Base-by-base conservation (phyloP, 2,329 filamentous ascomycete species). In the Arthrobotrys sinensis region DNA sequence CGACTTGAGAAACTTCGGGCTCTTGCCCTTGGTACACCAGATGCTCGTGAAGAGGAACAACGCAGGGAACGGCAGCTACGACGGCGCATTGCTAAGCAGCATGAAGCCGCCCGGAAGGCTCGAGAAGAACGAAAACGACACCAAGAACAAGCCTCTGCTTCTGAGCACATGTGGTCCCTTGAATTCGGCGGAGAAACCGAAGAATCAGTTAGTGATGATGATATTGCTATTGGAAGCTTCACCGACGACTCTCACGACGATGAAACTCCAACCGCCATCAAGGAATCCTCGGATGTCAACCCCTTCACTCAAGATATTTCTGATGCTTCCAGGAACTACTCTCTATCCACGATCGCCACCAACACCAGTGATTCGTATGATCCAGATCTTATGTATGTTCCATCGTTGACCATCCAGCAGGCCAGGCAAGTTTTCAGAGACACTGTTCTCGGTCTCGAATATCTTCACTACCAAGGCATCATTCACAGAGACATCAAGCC, bases 391-490 rank as follows among this genome's bases (percentile, higher is more conserved):
- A 93, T 92, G 40, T 97, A 96, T 82, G 95, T 98, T 14, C 96
- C 96, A 14, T 94, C 94, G 85, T 92, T 99, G 85, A 97, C 95
- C 0, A 88, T 97, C 40, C 89, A 91, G 28, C 90, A 95, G 83
- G 92, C 94, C 12, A 91, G 94, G 34, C 90, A 90, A 43, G 92
- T 93, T 0, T 98, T 99, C 84, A 89, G 95, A 80, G 96, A 99
- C 84, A 97, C 95, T 0, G 91, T 99, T 1, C 87, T 98, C 43
- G 96, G 96, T 3, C 86, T 99, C 19, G 94, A 99, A 83, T 99
- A 98, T 83, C 88, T 99, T 38, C 93, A 96, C 83, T 95, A 93
- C 81, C 91, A 94, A 83, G 92, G 92, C 14, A 92, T 95, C 52
- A 92, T 94, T 28, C 92, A 95, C 82, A 90, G 92, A 62, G 92